Evolutionary conservation across 2,329 filamentous ascomycete genomes (phyloP).

Genomic region (Trichoderma aggressivum): DNA sequence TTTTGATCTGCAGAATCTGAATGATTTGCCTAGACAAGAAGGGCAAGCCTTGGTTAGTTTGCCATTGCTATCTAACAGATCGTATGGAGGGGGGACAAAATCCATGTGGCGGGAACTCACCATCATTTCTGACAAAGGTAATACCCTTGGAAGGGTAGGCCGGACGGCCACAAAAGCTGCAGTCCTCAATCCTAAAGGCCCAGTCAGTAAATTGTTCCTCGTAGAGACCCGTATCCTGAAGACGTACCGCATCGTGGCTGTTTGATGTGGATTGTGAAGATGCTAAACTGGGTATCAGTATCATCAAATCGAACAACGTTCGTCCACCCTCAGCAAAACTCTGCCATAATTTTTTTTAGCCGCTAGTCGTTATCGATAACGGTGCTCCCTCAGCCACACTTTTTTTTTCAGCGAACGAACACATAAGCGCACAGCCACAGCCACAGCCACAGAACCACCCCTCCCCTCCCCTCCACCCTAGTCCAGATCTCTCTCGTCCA

Average conservation of each 20-base stretch:
- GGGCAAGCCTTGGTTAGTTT: not conserved
- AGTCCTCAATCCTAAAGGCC: conserved; percentile 40
- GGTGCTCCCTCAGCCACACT: not conserved
- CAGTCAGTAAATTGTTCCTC: not conserved
- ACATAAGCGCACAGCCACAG: not conserved
- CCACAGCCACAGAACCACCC: not conserved
- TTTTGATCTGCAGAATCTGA: conserved; percentile 59
- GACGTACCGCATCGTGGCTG: conserved; percentile 19
- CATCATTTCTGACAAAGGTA: conserved; percentile 49
- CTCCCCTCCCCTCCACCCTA: not conserved
- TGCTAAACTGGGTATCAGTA: conserved; percentile 13
- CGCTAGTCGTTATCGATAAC: conserved; percentile 21
- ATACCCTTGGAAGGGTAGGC: conserved; percentile 57
- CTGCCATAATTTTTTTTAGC: conserved; percentile 17
- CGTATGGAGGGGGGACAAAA: not conserved
- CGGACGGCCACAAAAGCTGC: conserved; percentile 47
- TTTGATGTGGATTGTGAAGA: conserved; percentile 15
- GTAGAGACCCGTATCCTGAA: not conserved
- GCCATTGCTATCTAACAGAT: not conserved
- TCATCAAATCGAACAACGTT: not conserved
- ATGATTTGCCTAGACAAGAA: conserved; percentile 41
- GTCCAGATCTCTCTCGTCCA: not conserved
- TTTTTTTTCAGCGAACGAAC: not conserved
- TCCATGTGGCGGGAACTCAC: conserved; percentile 24
- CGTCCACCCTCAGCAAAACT: conserved; percentile 12